Conservation (phyloP, 495 filamentous ascomycete genomes). For the Parathielavia hyrcaniae region DNA sequence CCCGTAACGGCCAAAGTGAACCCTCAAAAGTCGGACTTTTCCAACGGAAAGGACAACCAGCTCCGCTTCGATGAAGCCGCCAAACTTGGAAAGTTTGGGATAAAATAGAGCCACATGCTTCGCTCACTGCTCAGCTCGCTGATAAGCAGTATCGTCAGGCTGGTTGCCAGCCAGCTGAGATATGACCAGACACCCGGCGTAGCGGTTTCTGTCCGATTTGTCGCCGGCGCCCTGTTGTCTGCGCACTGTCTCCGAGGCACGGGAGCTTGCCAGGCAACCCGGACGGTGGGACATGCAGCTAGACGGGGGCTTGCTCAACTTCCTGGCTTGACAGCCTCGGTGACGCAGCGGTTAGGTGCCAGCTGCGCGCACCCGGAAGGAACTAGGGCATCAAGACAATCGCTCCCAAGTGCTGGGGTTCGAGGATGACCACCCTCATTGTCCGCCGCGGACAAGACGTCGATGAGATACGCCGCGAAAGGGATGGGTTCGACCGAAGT, state of each 20-base stretch:
- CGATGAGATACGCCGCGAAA: constrained; percentile 41
- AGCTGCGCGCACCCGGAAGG: constrained; percentile 34
- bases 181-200: constrained; percentile 18
- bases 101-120: constrained; percentile 4
- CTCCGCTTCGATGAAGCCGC: constrained; percentile 11
- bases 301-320: constrained; percentile 47
- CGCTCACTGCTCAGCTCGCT: constrained; percentile 36
- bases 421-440: constrained; percentile 22
- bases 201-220: constrained; percentile 20
- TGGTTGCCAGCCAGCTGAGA: constrained; percentile 33
- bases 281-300: constrained; percentile 34
- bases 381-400: constrained; percentile 33
- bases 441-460: constrained; percentile 39
- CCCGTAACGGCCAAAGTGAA: background rate
- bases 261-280: constrained; percentile 52
- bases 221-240: constrained; percentile 23
- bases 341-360: background rate
- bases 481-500: constrained; percentile 48
- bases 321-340: constrained; percentile 28
- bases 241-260: constrained; percentile 20
- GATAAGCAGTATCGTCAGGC: constrained; percentile 17
- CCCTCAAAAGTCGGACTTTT: background rate
- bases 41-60: constrained; percentile 1
- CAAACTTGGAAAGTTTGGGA: constrained; percentile 8
- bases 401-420: constrained; percentile 21